Evolutionary conservation across 495 filamentous ascomycete genomes (phyloP), one percentile per base, ranked within the genome.

Genomic region (Aspergillus affinis): DNA sequence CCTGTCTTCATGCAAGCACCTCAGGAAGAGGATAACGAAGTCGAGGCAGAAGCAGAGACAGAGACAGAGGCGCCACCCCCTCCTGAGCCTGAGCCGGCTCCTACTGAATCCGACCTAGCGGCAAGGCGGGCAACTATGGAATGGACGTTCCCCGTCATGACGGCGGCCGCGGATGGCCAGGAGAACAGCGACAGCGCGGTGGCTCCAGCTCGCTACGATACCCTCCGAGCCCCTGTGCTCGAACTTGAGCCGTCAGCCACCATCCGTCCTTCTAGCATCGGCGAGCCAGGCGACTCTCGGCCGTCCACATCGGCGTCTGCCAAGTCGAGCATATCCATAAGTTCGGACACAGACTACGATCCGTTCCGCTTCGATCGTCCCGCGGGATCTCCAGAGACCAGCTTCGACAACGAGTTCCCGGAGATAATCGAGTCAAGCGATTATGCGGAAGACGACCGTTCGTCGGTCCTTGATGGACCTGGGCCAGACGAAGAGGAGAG

Each of bases 61-160:
- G 66, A 66, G 19, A 15, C 6, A 41, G 8, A 13, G 36, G 36
- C 13, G 36, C 10, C 36, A 0, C 6, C 29, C 8, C 36, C 36
- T 15, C 13, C 36, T 15, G 36, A 41, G 36, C 13, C 36, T 15
- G 36, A 41, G 36, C 36, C 36, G 13, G 36, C 36, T 4, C 13
- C 36, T 4, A 15, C 36, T 4, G 36, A 41, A 15, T 20, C 54
- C 30, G 61, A 58, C 18, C 49, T 65, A 0, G 27, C 61, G 6
- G 63, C 53, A 17, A 55, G 57, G 50, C 61, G 62, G 12, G 65
- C 65, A 17, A 68, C 65, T 19, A 68, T 68, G 66, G 60, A 78
- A 21, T 81, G 78, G 78, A 81, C 75, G n/a, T 81, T 81, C 57
- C 78, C 78, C 8, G 65, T 76, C 8, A 79, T 78, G 77, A 63